phyloP scores from a whole-genome alignment of 106 monocot genomes.

The Dendrobium officinale region DNA sequence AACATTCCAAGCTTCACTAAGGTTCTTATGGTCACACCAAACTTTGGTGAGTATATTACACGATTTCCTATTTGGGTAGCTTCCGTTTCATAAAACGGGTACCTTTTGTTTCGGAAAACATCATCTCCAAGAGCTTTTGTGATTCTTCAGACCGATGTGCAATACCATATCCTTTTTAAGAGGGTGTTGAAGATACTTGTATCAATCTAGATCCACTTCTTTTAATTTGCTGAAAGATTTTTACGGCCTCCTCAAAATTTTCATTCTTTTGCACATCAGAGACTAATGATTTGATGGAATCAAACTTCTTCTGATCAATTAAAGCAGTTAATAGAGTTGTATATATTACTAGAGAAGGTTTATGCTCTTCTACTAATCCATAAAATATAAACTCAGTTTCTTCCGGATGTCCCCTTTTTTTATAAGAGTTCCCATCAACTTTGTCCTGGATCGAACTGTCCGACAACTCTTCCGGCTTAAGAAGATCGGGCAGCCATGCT shows the following conservation, averaged over 20 bases:
- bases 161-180: conserved; percentile 80
- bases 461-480: conserved; percentile 47
- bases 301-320: conserved; percentile 54
- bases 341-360: conserved; percentile 70
- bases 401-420: conserved; percentile 41
- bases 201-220: conserved; percentile 56
- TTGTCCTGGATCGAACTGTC: conserved; percentile 54
- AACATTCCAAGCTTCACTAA: conserved; percentile 72
- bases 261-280: conserved; percentile 49
- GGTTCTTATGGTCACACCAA: conserved; percentile 65
- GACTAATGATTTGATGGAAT: conserved; percentile 53
- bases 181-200: conserved; percentile 85
- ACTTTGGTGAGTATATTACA: conserved; percentile 87
- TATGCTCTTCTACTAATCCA: conserved; percentile 53
- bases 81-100: not conserved
- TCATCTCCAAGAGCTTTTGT: conserved; percentile 54
- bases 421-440: conserved; percentile 53
- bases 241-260: conserved; percentile 65
- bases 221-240: conserved; percentile 64
- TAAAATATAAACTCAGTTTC: conserved; percentile 49
- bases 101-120: conserved; percentile 34
- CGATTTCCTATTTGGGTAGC: conserved; percentile 46
- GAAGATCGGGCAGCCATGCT: conserved; percentile 37
- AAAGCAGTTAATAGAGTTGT: conserved; percentile 69
- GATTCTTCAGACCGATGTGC: conserved; percentile 61